Conservation (phyloP, 495 filamentous ascomycete species). For the Hyaloscypha bicolor region DNA sequence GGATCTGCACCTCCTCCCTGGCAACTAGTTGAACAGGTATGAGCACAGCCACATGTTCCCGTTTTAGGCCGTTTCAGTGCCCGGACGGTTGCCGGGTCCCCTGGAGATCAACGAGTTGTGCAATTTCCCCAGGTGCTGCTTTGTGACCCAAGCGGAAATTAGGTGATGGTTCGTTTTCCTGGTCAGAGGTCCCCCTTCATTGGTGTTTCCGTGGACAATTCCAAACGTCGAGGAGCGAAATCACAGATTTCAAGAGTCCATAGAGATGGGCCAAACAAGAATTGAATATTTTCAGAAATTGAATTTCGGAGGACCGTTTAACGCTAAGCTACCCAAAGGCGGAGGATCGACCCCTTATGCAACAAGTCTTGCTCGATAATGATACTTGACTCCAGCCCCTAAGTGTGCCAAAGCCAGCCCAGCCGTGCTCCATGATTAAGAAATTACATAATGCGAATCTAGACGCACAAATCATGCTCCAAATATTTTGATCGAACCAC, state of each 20-base stretch:
- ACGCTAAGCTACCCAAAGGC: conserved; percentile 22
- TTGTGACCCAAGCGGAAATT: neutral
- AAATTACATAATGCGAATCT: conserved; percentile 28
- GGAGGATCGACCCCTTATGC: conserved; percentile 22
- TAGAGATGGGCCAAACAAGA: conserved; percentile 11
- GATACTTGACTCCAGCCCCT: conserved; percentile 23
- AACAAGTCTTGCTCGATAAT: conserved; percentile 10
- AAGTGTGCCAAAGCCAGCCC: conserved; percentile 9
- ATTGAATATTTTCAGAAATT: conserved; percentile 24
- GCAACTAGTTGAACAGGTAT: neutral
- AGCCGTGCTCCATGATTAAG: conserved; percentile 24
- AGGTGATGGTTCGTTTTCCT: neutral
- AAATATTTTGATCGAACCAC: conserved; percentile 11
- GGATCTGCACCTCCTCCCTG: neutral
- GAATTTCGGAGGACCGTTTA: conserved; percentile 21
- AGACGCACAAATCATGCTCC: conserved; percentile 17
- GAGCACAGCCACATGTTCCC: neutral
- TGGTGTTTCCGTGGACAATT: neutral
- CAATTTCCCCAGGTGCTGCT: neutral
- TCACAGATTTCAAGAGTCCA: neutral
- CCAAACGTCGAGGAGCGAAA: neutral
- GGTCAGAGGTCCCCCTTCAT: neutral
- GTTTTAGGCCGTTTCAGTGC: conserved; percentile 2
- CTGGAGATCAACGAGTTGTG: neutral
- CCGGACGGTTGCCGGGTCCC: neutral